Percentiles rank a stretch among this genome's conserved stretches.
These are phyloP conservation scores for Candida sp. DNA, from an alignment of 1,139 yeast genomes.

Conservation along the genomic window DNA sequence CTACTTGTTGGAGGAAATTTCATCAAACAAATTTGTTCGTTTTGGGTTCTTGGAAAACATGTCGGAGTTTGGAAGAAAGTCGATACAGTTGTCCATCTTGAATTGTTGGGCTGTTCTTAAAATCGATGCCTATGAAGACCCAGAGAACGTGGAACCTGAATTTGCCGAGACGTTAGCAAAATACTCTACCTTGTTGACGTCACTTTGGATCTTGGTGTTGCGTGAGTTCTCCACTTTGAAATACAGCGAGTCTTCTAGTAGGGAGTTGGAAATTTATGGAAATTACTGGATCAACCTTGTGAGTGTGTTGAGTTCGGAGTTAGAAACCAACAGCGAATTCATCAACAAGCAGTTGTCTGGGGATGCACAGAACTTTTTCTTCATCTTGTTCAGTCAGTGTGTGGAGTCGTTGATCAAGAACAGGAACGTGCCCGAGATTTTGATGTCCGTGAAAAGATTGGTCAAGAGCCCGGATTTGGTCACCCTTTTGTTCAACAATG, in stretches of 20 bases:
- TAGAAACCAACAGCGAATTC: slow-evolving; percentile 52
- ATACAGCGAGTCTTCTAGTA: slow-evolving; percentile 52
- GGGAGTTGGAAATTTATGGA: slow-evolving; percentile 61
- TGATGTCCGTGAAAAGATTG: slow-evolving; percentile 60
- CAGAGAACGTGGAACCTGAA: slow-evolving; percentile 36
- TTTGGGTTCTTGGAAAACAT: slow-evolving; percentile 48
- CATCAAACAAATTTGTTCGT: slow-evolving; percentile 45
- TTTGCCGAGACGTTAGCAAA: slow-evolving; percentile 53
- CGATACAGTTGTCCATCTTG: slow-evolving; percentile 71
- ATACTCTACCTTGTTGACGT: slow-evolving; percentile 63
- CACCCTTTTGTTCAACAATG: slow-evolving; percentile 65
- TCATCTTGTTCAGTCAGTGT: slow-evolving; percentile 84
- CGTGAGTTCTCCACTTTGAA: slow-evolving; percentile 75
- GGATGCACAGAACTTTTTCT: slow-evolving; percentile 77
- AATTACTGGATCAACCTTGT: slow-evolving; percentile 81
- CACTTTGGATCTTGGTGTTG: slow-evolving; percentile 80
- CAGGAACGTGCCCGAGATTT: slow-evolving; percentile 44
- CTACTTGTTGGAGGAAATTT: slow-evolving; percentile 66
- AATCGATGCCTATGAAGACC: slow-evolving; percentile 46
- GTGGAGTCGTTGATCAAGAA: slow-evolving; percentile 69
- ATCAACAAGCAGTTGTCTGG: slow-evolving; percentile 47
- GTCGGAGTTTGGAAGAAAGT: slow-evolving; percentile 60
- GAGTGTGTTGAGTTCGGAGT: slow-evolving; percentile 72
- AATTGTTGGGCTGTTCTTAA: slow-evolving; percentile 91
- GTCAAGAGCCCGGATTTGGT: slow-evolving; percentile 63